These are phyloP conservation scores for Aspergillus incahuasiensis DNA, from an alignment of 495 filamentous ascomycete species.

Conservation along the genomic window DNA sequence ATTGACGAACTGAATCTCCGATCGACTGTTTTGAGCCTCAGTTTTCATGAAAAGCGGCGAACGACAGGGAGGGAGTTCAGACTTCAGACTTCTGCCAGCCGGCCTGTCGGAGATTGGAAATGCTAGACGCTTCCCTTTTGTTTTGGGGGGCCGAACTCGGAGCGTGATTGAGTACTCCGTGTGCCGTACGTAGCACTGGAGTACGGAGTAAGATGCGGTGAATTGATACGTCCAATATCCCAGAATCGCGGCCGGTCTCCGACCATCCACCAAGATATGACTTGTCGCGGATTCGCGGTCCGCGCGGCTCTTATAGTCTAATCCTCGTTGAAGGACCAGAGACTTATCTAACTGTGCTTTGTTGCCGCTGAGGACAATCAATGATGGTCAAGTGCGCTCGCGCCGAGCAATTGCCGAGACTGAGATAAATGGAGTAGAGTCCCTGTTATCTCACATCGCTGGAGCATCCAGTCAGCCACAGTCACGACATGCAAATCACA, in stretches of 20 bases:
- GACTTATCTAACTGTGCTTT: no score
- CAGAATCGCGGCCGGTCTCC: slow-evolving; percentile 1
- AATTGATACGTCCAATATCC: slow-evolving; percentile 13
- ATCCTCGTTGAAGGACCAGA: not conserved
- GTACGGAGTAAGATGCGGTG: not conserved
- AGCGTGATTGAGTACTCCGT: not conserved
- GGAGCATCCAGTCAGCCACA: not conserved
- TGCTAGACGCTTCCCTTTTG: not conserved
- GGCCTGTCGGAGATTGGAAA: no score
- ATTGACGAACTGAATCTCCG: not conserved
- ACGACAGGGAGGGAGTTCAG: not conserved
- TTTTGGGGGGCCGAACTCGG: not conserved
- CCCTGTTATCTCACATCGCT: not conserved
- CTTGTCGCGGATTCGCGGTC: slow-evolving; percentile 12
- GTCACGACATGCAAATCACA: not conserved
- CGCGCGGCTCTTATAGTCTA: slow-evolving; percentile 6
- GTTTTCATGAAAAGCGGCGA: not conserved
- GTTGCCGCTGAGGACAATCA: not conserved
- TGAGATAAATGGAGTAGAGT: not conserved
- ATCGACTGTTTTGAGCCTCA: slow-evolving; percentile 1
- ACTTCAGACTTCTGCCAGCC: no score
- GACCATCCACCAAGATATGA: not conserved
- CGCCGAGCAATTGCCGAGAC: not conserved
- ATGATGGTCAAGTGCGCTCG: not conserved
- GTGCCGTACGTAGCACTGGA: not conserved